A percentile compares a stretch with the other conserved stretches of the same genome.
Conservation (phyloP, 371 early-diverging fungal species). For the Haplosporangium sp. region DNA sequence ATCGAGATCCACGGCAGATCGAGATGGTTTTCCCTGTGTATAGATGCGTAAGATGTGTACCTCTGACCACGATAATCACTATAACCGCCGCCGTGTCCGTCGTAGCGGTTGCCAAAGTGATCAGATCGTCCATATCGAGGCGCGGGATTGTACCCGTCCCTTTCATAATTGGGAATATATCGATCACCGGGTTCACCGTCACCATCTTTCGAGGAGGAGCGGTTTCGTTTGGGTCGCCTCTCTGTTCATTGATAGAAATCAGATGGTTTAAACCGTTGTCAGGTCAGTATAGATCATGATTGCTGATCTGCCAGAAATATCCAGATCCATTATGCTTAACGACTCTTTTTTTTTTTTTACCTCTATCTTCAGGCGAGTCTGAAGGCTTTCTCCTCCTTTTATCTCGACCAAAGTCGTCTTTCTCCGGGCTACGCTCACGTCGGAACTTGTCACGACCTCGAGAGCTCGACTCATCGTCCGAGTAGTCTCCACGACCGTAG, state of each 20-base stretch:
- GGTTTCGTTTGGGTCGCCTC: conserved; percentile 64
- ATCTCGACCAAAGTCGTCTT: conserved; percentile 71
- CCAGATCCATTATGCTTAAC: too few relatives aligned
- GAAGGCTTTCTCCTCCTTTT: conserved; percentile 60
- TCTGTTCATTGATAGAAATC: conserved; percentile 47
- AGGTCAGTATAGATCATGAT: not conserved
- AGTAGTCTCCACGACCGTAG: conserved; percentile 61
- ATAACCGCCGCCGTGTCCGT: conserved; percentile 43
- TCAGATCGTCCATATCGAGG: conserved; percentile 65
- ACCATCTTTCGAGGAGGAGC: conserved; percentile 61
- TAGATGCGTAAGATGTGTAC: conserved; percentile 11
- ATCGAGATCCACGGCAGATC: not conserved
- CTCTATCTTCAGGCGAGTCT: conserved; percentile 62
- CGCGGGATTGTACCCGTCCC: conserved; percentile 80
- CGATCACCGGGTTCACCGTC: conserved; percentile 71
- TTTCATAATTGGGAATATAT: conserved; percentile 87
- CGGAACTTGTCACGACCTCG: conserved; percentile 77
- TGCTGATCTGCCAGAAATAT: too few relatives aligned
- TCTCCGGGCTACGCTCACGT: conserved; percentile 76
- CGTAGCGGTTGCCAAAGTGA: conserved; percentile 38
- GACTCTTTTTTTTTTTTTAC: conserved; percentile 20
- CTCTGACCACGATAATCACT: conserved; percentile 37
- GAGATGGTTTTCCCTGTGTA: not conserved
- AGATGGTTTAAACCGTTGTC: not conserved
- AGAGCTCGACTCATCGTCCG: conserved; percentile 68